phyloP scores from a whole-genome alignment of 768 basidiomycete genomes.

The Pulveroboletus ravenelii region DNA sequence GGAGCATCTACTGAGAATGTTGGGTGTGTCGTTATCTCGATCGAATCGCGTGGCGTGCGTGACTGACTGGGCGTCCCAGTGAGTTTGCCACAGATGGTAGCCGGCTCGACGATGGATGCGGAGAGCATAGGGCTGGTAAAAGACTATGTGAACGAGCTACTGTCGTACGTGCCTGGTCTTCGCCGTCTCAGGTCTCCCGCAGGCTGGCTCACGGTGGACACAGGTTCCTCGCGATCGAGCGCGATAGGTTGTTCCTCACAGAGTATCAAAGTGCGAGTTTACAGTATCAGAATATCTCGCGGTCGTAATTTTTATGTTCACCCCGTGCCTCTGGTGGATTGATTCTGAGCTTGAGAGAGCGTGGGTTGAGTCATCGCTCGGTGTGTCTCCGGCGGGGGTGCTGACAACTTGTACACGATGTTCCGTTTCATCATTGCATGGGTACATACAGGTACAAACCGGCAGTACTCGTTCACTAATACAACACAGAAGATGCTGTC shows the following conservation, averaged over 20 bases:
- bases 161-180: constrained; percentile 50
- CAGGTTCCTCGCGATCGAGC: constrained; percentile 79
- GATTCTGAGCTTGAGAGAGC: not conserved
- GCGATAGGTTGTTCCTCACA: constrained; percentile 64
- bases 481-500: not conserved
- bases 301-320: constrained; percentile 45
- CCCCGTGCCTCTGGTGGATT: not conserved
- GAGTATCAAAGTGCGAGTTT: constrained; percentile 76
- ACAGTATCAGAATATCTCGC: constrained; percentile 78
- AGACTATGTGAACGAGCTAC: constrained; percentile 87
- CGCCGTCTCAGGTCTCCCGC: not conserved
- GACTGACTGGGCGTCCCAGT: constrained; percentile 46
- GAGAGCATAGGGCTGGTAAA: constrained; percentile 79
- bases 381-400: not conserved
- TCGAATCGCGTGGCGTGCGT: not conserved
- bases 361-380: not conserved
- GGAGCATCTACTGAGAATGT: constrained; percentile 87
- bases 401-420: not conserved
- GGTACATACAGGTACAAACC: not conserved
- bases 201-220: not conserved
- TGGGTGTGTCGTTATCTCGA: constrained; percentile 53
- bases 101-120: constrained; percentile 82
- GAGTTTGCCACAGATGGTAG: constrained; percentile 87
- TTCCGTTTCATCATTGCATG: not conserved
- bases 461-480: not conserved